Conservation (phyloP, 2,329 filamentous ascomycete genomes). For the Dothideomycetes sp. region DNA sequence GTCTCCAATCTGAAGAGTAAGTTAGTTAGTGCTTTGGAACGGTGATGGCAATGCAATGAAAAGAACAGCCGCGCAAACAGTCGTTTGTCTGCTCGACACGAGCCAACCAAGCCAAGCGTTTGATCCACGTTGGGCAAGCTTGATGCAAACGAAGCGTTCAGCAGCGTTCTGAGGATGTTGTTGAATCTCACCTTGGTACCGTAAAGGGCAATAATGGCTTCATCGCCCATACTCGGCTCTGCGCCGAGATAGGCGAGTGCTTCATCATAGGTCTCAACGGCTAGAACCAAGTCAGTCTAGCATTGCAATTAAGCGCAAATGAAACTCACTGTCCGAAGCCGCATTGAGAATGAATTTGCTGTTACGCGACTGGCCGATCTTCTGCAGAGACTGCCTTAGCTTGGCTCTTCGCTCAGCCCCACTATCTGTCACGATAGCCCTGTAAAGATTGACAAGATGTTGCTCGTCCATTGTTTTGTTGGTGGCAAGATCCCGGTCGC, state of each 20-base stretch:
- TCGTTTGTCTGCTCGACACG: too few relatives aligned
- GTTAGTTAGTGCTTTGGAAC: slow-evolving; percentile 1
- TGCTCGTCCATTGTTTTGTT: slow-evolving; percentile 40
- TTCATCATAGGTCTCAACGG: slow-evolving; percentile 51
- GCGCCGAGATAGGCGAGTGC: slow-evolving; percentile 52
- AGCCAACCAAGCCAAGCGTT: too few relatives aligned
- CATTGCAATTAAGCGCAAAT: too few relatives aligned
- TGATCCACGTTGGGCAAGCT: too few relatives aligned
- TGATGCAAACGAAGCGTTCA: too few relatives aligned
- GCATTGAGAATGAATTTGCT: slow-evolving; percentile 48
- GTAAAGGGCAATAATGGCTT: slow-evolving; percentile 47
- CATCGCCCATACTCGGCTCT: slow-evolving; percentile 35
- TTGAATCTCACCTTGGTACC: slow-evolving; percentile 45
- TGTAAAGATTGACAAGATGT: slow-evolving; percentile 51
- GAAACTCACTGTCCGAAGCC: slow-evolving; percentile 47
- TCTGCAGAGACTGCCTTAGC: slow-evolving; percentile 42
- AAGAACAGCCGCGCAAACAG: neutral
- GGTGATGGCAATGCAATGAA: slow-evolving; percentile 2
- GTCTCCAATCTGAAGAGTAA: slow-evolving; percentile 36
- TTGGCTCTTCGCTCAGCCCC: slow-evolving; percentile 31
- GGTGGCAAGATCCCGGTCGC: slow-evolving; percentile 31
- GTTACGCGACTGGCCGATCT: slow-evolving; percentile 47
- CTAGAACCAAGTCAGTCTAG: too few relatives aligned
- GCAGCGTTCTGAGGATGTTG: too few relatives aligned
- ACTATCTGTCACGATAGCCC: slow-evolving; percentile 30